Base-by-base conservation (phyloP, 371 early-diverging fungal species). In the Mortierella sp. region DNA sequence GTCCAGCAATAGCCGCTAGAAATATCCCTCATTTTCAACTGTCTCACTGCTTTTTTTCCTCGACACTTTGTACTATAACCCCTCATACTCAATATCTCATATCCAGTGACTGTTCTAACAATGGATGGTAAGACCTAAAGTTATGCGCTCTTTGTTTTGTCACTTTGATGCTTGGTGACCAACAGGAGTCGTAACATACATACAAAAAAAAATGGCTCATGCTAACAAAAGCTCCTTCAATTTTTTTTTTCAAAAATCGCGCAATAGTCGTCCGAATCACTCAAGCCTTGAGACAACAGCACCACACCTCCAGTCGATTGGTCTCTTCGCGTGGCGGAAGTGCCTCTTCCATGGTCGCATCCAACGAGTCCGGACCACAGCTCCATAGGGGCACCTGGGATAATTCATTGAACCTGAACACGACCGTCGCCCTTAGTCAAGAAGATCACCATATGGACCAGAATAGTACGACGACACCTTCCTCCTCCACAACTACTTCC, bases 231-330 rank as follows among this genome's bases (percentile, higher is more conserved):
- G 24, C 24, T 30, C 24, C 50, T n/a, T 52, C 32, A 2, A 9
- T 37, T 52, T 24, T 37, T 41, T 31, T 11, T 28, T 39, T 30
- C 55, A 30, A 27, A 11, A 15, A 27, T 21, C 5, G 26, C 12
- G n/a, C n/a, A 21, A 3, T 56, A 71, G 72, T 72, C 49, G 72
- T 72, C 47, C 49, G 72, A 66, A 72, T 72, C 50, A 72, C 72
- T 15, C 72, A 72, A 23, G 72, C 72, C 9, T 52, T 72, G 66
- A 65, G 60, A 28, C 72, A 72, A 49, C 72, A 69, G 52, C 60
- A 64, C 41, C 66, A 64, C 53, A 41, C 56, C 64, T 61, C 72
- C 19, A 55, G 50, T 11, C 58, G 64, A 23, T 37, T 51, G 28
- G n/a, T 26, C 37, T 46, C 64, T 28, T n/a, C 71, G 31, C 64